Evolutionary conservation across 2,329 filamentous ascomycete genomes (phyloP), one percentile per base, ranked within the genome.

Genomic region (Ophiostoma ips): DNA sequence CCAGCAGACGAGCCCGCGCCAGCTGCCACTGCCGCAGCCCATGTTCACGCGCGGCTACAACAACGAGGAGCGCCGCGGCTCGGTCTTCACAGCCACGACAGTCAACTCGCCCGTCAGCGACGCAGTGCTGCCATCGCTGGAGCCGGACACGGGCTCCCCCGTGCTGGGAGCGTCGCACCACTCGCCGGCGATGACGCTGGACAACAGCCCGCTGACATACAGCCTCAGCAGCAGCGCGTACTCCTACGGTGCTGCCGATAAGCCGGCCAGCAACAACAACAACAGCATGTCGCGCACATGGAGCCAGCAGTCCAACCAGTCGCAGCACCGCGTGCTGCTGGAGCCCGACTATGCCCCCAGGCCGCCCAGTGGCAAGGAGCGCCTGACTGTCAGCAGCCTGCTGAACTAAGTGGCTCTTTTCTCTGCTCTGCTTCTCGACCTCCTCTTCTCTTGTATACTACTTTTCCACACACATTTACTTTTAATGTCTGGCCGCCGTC

Each of bases 61-160:
- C 35, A 12, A 10, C 12, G n/a, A 43, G 2, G 47, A 52, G 19
- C 50, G 50, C 43, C 50, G 50, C 16, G 15, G 18, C 2, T 52
- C 47, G 3, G 36, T 30, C 15, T 36, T 37, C 35, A 19, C 43
- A 2, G 15, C 11, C 7, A 51, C 49, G 11, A 21, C 13, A 5
- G n/a, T 35, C n/a, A 60, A 63, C 28, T 68, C 67, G 0, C 85
- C 82, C 2, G 68, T 71, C 52, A 65, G 69, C 46, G 71, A 73
- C 16, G 74, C 70, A 67, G 74, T 15, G 80, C 83, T 80, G 5
- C 82, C 82, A 7, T 84, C 83, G 1, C 71, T 87, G 55, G 71
- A 85, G 46, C 87, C 84, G 0, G 86, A 92, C 62, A 69, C 70
- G 28, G 74, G 75, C 55, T 83, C 80, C 43, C 49, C 49, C 4